Base-by-base conservation (phyloP, 257 asterid species). In the Nicotiana obtusifolia region DNA sequence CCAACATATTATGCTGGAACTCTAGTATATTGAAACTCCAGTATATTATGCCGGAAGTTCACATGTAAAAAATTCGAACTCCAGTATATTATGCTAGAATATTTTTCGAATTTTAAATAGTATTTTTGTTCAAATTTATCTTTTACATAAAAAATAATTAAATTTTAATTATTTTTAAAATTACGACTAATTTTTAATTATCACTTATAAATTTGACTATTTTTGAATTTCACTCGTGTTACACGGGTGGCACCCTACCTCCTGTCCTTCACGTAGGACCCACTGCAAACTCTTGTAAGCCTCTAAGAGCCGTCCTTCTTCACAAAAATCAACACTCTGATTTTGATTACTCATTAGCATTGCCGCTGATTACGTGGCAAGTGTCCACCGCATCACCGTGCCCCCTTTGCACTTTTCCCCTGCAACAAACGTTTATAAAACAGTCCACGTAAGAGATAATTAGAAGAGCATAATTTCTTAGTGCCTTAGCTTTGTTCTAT, bases 321-420 rank as follows among this genome's bases (percentile, higher is more conserved):
- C 6, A n/a, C 64, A 1, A 3, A 4, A 2, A 5, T 4, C 7
- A 5, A 14, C 20, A 5, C 20, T 3, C 13, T 2, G 2, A 35
- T 26, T 60, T 8, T 30, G 20, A 31, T 37, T 67, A 67, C 75
- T 59, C 86, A 69, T 47, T 49, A 24, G 19, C 6, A 71, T 62
- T 5, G 7, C 71, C 31, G 49, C 59, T 75, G 69, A 84, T 44
- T 41, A 68, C 17, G 30, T 62, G 82, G 17, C 87, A 69, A 82
- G 85, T 80, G 68, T 26, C 49, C 16, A 67, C 11, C 7, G 16
- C 37, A 66, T 77, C 83, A 49, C 44, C 54, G 71, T 20, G 30
- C 24, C 22, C 5, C 64, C 2, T 49, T 1, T 54, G 64, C 49
- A 8, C 0, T 8, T 24, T 3, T 14, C 20, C 31, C 59, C 66